These are phyloP conservation scores for Arachis stenosperma DNA, from an alignment of 306 rosid species.

Conservation along the genomic window DNA sequence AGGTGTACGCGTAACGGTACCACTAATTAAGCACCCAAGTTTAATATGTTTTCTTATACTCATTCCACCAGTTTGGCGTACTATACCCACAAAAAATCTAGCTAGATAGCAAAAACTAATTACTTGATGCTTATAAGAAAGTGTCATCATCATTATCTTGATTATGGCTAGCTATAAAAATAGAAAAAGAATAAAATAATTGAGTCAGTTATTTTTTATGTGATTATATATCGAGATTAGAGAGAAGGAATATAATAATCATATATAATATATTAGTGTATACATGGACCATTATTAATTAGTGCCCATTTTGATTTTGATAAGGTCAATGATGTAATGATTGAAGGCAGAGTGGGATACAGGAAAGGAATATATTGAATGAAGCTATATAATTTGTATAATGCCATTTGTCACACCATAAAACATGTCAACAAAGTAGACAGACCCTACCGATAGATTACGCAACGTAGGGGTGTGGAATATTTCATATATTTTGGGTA, in stretches of 20 bases:
- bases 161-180: no score
- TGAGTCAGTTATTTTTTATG: no score
- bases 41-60: slow-evolving; percentile 1
- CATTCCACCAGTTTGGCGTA: no score
- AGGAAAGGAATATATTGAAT: slow-evolving; percentile 9
- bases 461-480: background rate
- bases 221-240: no score
- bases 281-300: background rate
- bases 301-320: slow-evolving; percentile 3
- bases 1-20: slow-evolving; percentile 20
- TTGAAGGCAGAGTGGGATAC: slow-evolving; percentile 43
- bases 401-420: slow-evolving; percentile 49
- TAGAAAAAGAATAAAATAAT: no score
- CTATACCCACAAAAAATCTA: slow-evolving; percentile 6
- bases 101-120: no score
- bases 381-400: background rate
- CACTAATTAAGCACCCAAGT: background rate
- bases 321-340: slow-evolving; percentile 35
- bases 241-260: no score
- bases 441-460: slow-evolving; percentile 40
- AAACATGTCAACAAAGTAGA: slow-evolving; percentile 40
- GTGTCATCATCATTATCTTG: no score
- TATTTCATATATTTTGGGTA: slow-evolving; percentile 10
- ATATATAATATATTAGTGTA: no score
- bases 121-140: no score